Conservation (phyloP, 2,329 filamentous ascomycete genomes). For the Ophiosphaerella herpotricha region DNA sequence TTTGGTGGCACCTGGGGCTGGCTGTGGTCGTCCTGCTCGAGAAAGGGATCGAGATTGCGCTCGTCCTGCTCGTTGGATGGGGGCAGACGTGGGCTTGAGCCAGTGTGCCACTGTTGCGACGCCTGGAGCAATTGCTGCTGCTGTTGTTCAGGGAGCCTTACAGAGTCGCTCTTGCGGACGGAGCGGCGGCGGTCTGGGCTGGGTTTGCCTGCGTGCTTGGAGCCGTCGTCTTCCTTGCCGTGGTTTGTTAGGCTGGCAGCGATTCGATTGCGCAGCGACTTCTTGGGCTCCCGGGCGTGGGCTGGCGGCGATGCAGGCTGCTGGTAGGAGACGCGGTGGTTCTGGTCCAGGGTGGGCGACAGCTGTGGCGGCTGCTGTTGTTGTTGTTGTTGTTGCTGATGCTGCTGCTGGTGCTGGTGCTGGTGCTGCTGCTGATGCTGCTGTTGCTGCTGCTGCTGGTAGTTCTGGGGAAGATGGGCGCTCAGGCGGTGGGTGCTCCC, state of each 20-base stretch:
- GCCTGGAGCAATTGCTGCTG: constrained; percentile 30
- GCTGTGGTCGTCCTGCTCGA: constrained; percentile 38
- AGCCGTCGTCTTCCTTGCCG: constrained; percentile 36
- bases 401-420: neutral
- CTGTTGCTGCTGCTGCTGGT: constrained; percentile 25
- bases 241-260: constrained; percentile 33
- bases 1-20: constrained; percentile 44
- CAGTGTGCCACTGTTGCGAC: constrained; percentile 32
- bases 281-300: constrained; percentile 25
- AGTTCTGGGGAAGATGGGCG: constrained; percentile 37
- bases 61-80: constrained; percentile 46
- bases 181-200: constrained; percentile 40
- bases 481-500: constrained; percentile 39
- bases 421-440: neutral
- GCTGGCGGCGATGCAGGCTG: constrained; percentile 6
- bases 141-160: constrained; percentile 31
- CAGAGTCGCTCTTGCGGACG: constrained; percentile 41
- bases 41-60: constrained; percentile 43
- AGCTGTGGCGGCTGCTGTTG: constrained; percentile 26
- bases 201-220: constrained; percentile 36
- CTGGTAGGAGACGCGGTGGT: constrained; percentile 19
- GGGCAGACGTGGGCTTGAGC: constrained; percentile 41
- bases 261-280: constrained; percentile 41
- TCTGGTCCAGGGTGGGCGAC: constrained; percentile 29
- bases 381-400: too few species aligned